A percentile compares a stretch with the other conserved stretches of the same genome.
phyloP scores from a whole-genome alignment of 2,329 filamentous ascomycete species.

The Trichoderma sp. region DNA sequence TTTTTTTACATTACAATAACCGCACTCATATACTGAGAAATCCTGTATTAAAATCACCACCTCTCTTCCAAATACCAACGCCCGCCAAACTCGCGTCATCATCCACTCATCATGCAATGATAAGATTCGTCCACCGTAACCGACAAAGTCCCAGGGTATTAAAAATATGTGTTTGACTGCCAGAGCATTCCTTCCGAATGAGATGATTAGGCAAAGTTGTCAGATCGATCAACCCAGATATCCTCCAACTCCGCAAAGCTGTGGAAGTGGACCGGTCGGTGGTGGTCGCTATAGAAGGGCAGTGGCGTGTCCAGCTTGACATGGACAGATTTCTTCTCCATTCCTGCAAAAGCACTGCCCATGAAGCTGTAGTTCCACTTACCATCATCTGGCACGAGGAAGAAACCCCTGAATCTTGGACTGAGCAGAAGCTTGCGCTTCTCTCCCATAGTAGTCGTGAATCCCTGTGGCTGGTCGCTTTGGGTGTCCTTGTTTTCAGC shows the following conservation, averaged over 20 bases:
- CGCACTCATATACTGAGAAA: neutral
- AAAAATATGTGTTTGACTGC: neutral
- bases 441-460: constrained; percentile 87
- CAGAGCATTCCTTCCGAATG: neutral
- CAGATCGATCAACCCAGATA: constrained; percentile 88
- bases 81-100: constrained; percentile 5
- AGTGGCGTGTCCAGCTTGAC: constrained; percentile 92
- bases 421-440: constrained; percentile 93
- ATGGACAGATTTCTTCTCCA: constrained; percentile 88
- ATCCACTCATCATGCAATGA: neutral
- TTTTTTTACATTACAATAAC: neutral
- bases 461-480: constrained; percentile 92
- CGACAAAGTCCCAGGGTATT: neutral
- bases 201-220: constrained; percentile 80
- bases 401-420: constrained; percentile 92
- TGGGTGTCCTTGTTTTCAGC: constrained; percentile 91
- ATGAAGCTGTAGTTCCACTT: constrained; percentile 99
- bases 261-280: constrained; percentile 92
- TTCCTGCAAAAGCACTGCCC: constrained; percentile 80
- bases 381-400: constrained; percentile 87
- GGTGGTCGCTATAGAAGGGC: constrained; percentile 88
- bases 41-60: neutral
- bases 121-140: neutral
- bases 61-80: constrained; percentile 6
- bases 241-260: constrained; percentile 98